Evolutionary conservation across 352 stramenopile genomes (phyloP), one percentile per base, ranked within the genome.

Genomic region (Phytophthora rubi): DNA sequence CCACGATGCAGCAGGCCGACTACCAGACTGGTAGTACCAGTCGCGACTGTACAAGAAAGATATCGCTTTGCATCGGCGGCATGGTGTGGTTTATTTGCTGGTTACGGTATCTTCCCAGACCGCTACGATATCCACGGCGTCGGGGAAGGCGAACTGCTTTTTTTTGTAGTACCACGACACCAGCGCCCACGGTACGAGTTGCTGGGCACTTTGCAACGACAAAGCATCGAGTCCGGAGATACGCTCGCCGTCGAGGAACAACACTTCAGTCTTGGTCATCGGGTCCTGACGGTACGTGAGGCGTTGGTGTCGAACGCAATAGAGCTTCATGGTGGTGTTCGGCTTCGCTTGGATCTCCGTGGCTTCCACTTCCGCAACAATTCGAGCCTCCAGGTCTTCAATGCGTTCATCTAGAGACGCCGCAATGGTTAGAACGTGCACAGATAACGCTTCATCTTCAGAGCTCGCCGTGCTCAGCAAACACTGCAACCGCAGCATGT

Each of bases 91-190:
- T 7, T 18, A 49, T 23, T 49, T 8, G 5, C 3, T 10, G 44
- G 16, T 49, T 49, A 12, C 59, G n/a, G 4, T n/a, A 45, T 71
- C 42, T 42, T 66, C 37, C 23, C 55, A 71, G 2, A 60, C 42
- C 12, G 66, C 60, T 9, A 76, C 64, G 5, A 76, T 32, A 18
- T 76, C 69, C 9, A 76, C 35, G 32, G 54, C 63, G 26, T 76
- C 69, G 8, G 69, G 68, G 42, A 76, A 73, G 13, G 47, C 48
- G 48, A 76, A 76, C 45, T 61, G 57, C 37, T 65, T 47, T 12
- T 72, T 63, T 53, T 73, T 65, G 28, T 73, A 73, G n/a, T 73
- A 73, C 69, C 69, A 76, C 32, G 63, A 73, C 42, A 76, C 47
- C 0, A 59, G 35, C n/a, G 64, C 55, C 69, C 69, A 76, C 3